Evolutionary conservation across 1,139 yeast genomes (phyloP), one percentile per base, ranked within the genome.

Genomic region (Debaryomycetaceae sp.): DNA sequence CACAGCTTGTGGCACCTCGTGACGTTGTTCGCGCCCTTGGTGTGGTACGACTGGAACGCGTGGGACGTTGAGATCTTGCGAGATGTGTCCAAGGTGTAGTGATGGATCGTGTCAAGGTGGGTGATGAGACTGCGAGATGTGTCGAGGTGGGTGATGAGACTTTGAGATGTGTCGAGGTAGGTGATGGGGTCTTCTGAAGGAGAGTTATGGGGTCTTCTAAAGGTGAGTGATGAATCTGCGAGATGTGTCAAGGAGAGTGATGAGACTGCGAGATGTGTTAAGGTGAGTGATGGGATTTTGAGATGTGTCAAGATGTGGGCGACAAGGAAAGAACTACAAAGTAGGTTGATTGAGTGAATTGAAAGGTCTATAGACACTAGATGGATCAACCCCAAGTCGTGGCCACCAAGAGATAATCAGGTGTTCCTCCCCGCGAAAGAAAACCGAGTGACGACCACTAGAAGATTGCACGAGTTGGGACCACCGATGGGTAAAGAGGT

Each of bases 31-130:
- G 70, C 71, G 2, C 55, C 63, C 13, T 37, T 61, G 5, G 41
- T 64, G 6, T 64, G 70, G 71, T 62, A 50, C 37, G 69, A 63
- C 36, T 64, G 71, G 71, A 62, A 60, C 35, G 50, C 63, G n/a
- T 64, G 71, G 71, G 71, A 64, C 35, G 35, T 64, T 27, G 70
- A 64, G 38, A 39, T 61, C 39, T 38, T 46, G 36, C 57, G 48
- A 15, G 18, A 18, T 11, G 25, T 25, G 21, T 22, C 8, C 6
- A n/a, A n/a, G 11, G 21, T 7, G 11, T 11, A 19, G 21, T 11
- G 7, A 11, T 7, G 21, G 11, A 19, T 7, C 7, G 21, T 19
- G 21, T 11, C 7, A 19, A 11, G 21, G 11, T 11, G 11, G 21
- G 10, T 19, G 21, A 11, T 7, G 11, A 19, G 21, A 19, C 10